Conservation (phyloP, 148 eudicot genomes). For the Tetragonia tetragonoides region DNA sequence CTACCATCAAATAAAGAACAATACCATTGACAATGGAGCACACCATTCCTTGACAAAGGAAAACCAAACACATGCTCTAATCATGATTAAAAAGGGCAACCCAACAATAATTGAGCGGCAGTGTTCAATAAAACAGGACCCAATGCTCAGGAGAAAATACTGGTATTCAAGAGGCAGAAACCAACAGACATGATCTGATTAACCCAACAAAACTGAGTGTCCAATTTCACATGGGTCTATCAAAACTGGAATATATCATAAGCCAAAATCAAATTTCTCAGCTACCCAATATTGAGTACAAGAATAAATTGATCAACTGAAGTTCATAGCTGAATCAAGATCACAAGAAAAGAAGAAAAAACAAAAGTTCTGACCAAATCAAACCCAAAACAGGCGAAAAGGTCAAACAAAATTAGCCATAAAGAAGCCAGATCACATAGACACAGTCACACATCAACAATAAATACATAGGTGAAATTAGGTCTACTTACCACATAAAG, state of each 20-base stretch:
- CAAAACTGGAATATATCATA: not conserved
- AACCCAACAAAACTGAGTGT: not conserved
- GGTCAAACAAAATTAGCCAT: constrained; percentile 23
- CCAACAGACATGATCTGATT: not conserved
- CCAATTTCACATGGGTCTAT: not conserved
- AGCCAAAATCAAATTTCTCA: constrained; percentile 6
- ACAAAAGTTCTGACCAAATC: constrained; percentile 23
- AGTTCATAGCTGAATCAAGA: constrained; percentile 15
- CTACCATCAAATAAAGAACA: constrained; percentile 5
- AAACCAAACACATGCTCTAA: constrained; percentile 20
- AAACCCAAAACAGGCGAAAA: constrained; percentile 6
- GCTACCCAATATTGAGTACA: not conserved
- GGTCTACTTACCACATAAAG: constrained; percentile 29
- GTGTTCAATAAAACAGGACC: constrained; percentile 1
- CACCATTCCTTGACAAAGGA: constrained; percentile 24
- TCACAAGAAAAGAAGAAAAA: not conserved
- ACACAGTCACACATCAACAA: constrained; percentile 1
- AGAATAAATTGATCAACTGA: constrained; percentile 2
- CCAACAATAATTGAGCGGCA: not conserved
- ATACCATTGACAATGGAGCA: constrained; percentile 22
- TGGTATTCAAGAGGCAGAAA: not conserved
- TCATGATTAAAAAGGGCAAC: constrained; percentile 9
- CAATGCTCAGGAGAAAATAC: not conserved
- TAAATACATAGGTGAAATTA: constrained; percentile 1
- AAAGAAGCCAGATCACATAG: constrained; percentile 13